A percentile compares a stretch with the other conserved stretches of the same genome.
Conservation (phyloP, 2,329 filamentous ascomycete species). For the Rasamsonia emersonii region DNA sequence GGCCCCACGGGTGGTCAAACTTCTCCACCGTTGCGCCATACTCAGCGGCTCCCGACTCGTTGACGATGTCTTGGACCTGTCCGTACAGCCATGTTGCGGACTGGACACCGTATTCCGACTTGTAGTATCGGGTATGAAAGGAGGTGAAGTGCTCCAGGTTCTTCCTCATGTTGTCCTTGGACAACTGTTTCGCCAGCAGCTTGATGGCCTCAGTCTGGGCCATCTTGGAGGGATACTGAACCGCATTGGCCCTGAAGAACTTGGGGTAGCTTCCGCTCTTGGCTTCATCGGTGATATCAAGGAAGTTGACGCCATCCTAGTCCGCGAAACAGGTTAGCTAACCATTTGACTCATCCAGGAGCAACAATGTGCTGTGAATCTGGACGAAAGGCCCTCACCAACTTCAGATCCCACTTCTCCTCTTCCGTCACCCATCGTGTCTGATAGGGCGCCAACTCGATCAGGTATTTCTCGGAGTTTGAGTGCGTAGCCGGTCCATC, state of each 20-base stretch:
- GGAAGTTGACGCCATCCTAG: conserved; percentile 77
- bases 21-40: conserved; percentile 59
- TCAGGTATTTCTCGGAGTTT: conserved; percentile 54
- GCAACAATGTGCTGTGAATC: neutral
- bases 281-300: conserved; percentile 72
- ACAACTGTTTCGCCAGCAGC: conserved; percentile 59
- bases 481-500: no score
- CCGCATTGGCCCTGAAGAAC: conserved; percentile 30
- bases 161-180: conserved; percentile 65
- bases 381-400: conserved; percentile 43
- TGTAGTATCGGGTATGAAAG: conserved; percentile 52
- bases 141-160: conserved; percentile 65
- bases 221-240: conserved; percentile 60
- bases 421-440: conserved; percentile 86
- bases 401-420: conserved; percentile 83
- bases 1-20: conserved; percentile 79
- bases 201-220: conserved; percentile 57
- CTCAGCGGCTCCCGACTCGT: conserved; percentile 59
- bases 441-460: conserved; percentile 77
- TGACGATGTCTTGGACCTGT: conserved; percentile 64
- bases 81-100: conserved; percentile 80
- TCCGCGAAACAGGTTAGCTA: conserved; percentile 1
- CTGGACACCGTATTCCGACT: conserved; percentile 58
- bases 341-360: neutral
- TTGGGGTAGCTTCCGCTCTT: conserved; percentile 54